Conservation (phyloP, 345 rosid species). For the Gossypium bickii region DNA sequence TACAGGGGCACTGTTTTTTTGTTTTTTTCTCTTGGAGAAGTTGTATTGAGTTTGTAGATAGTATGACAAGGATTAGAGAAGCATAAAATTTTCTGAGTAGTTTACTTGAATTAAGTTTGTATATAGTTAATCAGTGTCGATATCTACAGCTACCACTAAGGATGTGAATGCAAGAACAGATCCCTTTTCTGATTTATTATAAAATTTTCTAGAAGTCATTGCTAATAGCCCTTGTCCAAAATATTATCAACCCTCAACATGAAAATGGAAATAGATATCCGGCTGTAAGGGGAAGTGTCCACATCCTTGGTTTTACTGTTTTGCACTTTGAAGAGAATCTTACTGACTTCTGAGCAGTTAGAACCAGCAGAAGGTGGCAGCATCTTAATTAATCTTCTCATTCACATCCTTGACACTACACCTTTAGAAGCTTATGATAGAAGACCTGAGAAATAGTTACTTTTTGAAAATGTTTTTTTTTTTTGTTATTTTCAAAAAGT, state of each 20-base stretch:
- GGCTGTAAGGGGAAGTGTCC: neutral
- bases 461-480: neutral
- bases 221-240: neutral
- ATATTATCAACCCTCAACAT: neutral
- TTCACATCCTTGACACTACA: neutral
- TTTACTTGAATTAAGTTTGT: neutral
- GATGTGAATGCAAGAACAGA: neutral
- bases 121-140: neutral
- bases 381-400: neutral
- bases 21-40: neutral
- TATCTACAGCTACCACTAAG: neutral
- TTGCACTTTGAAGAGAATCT: neutral
- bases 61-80: neutral
- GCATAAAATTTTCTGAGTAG: neutral
- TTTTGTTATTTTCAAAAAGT: neutral
- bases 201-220: neutral
- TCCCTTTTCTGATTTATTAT: neutral
- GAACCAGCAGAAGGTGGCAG: neutral
- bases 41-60: neutral
- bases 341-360: neutral
- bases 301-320: neutral
- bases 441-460: neutral
- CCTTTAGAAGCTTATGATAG: neutral
- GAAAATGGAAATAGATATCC: conserved; percentile 1
- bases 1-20: neutral